Evolutionary conservation across 352 stramenopile genomes (phyloP), one percentile per base, ranked within the genome.

Genomic region (Phytophthora niederhauseri): DNA sequence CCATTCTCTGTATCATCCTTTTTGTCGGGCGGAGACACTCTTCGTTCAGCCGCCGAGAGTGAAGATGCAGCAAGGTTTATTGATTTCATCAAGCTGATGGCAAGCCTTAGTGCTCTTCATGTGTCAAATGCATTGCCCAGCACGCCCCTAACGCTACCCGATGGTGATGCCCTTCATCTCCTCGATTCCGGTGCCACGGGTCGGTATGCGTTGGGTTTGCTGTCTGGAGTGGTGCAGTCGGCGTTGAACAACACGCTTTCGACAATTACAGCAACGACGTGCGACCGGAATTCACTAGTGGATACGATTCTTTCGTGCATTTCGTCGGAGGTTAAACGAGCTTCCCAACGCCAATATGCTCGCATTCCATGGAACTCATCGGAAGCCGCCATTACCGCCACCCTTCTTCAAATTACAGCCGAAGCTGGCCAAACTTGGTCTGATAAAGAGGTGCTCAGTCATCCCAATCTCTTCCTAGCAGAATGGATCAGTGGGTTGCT

Each of bases 401-500:
- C 74, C 30, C 84, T 94, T 28, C 38, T 94, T 4, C 88, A 95
- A 41, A 78, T 94, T 8, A 90, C 81, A 38, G 82, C 81, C 14
- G 82, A 93, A 66, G 62, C 80, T 50, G 79, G 85, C 2, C 78
- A 93, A 36, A 66, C 82, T 9, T 96, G 89, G 87, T 93, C 87
- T 9, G 91, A 97, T 64, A 86, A 81, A 61, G 82, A 94, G 64
- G 83, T 96, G 6, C 65, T 95, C 4, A 87, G 77, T 45, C 89
- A 97, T 38, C 91, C 91, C 12, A 97, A 95, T 31, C 70, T 97
- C 0, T 93, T 92, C 58, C 75, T 97, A 19, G 90, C 89, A 0
- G 87, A 97, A 56, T 97, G 86, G 87, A 81, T 95, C 54, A 96
- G 84, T 59, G 77, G 76, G 5, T 73, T 97, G 31, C 53, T 97